Evolutionary conservation across 1,139 yeast species (phyloP).

Genomic region (Yamadazyma dendronema): DNA sequence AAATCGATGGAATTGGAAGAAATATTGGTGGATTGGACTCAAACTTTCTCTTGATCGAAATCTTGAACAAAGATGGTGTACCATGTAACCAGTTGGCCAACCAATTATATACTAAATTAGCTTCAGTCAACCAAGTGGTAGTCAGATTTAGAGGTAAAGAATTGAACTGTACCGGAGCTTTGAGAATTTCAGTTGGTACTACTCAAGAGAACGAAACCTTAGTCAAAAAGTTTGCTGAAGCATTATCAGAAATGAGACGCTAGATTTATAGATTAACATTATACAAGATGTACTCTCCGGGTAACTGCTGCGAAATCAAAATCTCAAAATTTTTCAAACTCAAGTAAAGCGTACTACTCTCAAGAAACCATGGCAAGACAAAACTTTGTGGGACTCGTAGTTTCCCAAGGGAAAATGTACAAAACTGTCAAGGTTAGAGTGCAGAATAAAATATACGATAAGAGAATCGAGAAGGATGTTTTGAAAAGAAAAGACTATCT

Average conservation of each 20-base stretch:
- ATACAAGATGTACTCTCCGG: background rate
- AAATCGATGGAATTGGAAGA: constrained; percentile 62
- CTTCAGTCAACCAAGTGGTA: constrained; percentile 72
- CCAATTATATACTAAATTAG: constrained; percentile 63
- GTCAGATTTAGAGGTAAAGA: constrained; percentile 90
- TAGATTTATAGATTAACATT: background rate
- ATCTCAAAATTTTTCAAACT: background rate
- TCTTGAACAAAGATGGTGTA: constrained; percentile 56
- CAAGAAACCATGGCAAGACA: constrained; percentile 71
- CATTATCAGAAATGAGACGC: constrained; percentile 1
- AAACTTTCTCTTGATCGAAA: constrained; percentile 74
- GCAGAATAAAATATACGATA: constrained; percentile 66
- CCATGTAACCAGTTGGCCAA: constrained; percentile 74
- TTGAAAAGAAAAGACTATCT: constrained; percentile 78
- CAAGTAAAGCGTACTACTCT: background rate
- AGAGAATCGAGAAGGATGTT: constrained; percentile 71
- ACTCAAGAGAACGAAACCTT: constrained; percentile 63
- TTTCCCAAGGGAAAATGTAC: constrained; percentile 93
- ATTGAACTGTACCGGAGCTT: constrained; percentile 81
- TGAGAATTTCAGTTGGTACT: constrained; percentile 87
- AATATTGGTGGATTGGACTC: constrained; percentile 88
- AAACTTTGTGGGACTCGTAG: constrained; percentile 87
- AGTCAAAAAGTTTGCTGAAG: constrained; percentile 46
- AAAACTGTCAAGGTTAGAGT: constrained; percentile 95
- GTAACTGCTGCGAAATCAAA: background rate